Conservation (phyloP, 495 filamentous ascomycete genomes). For the Penicillium cataractarum region DNA sequence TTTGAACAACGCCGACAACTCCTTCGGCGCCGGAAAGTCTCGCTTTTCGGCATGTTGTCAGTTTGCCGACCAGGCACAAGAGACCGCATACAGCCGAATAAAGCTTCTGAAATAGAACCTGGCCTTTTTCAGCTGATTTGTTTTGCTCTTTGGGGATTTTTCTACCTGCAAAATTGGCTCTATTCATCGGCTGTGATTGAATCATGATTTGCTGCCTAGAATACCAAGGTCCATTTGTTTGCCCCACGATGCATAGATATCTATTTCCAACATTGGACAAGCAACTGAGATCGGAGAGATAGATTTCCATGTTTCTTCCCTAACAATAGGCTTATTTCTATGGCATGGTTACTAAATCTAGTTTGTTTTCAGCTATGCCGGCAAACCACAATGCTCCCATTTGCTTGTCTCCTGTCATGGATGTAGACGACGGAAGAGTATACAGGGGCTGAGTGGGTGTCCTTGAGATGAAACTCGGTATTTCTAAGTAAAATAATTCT, state of each 20-base stretch:
- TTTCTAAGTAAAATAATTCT: no score
- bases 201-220: not conserved
- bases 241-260: not conserved
- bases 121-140: not conserved
- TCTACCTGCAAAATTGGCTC: not conserved
- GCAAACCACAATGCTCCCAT: no score
- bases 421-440: no score
- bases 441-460: no score
- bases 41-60: constrained; percentile 7
- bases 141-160: not conserved
- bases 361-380: no score
- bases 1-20: not conserved
- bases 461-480: no score
- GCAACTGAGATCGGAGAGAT: no score
- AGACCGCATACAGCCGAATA: not conserved
- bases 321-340: no score
- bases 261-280: not conserved
- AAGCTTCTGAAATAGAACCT: not conserved
- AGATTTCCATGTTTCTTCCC: no score
- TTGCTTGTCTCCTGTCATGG: no score
- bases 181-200: not conserved
- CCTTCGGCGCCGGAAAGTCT: not conserved
- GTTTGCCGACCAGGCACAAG: constrained; percentile 1
- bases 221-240: not conserved
- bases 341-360: no score